These are phyloP conservation scores for Fraxinus dipetala DNA, from an alignment of 305 asterid genomes.

Conservation along the genomic window DNA sequence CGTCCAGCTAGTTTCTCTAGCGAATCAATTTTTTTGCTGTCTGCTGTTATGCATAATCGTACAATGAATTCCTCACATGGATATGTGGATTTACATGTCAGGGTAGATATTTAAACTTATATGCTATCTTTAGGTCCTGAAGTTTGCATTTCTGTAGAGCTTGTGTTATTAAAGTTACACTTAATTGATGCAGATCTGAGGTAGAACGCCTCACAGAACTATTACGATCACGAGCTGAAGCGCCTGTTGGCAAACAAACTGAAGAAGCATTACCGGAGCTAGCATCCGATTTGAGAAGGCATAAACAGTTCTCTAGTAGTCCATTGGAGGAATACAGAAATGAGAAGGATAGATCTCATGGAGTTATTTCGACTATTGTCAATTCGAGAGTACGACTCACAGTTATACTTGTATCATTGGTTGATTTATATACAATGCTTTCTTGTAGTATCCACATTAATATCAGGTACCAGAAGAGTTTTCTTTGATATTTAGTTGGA, in stretches of 20 bases:
- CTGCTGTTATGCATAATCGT: neutral
- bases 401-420: constrained; percentile 14
- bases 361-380: constrained; percentile 31
- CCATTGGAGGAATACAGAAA: constrained; percentile 35
- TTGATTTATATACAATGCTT: neutral
- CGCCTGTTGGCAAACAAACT: constrained; percentile 26
- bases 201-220: constrained; percentile 65
- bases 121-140: neutral
- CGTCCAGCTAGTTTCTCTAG: neutral
- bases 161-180: neutral
- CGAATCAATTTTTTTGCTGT: constrained; percentile 4
- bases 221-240: constrained; percentile 60
- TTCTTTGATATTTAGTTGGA: constrained; percentile 16
- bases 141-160: neutral
- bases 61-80: neutral
- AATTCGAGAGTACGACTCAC: constrained; percentile 45
- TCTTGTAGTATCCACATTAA: constrained; percentile 5
- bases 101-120: neutral
- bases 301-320: constrained; percentile 29
- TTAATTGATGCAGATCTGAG: constrained; percentile 62
- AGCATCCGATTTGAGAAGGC: constrained; percentile 41
- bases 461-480: constrained; percentile 18
- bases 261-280: constrained; percentile 26
- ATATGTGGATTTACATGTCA: neutral
- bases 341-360: constrained; percentile 33